Percentiles rank a stretch among this genome's conserved stretches.
Conservation (phyloP, 139 green algal genomes). For the Raphidocelis subcapitata region DNA sequence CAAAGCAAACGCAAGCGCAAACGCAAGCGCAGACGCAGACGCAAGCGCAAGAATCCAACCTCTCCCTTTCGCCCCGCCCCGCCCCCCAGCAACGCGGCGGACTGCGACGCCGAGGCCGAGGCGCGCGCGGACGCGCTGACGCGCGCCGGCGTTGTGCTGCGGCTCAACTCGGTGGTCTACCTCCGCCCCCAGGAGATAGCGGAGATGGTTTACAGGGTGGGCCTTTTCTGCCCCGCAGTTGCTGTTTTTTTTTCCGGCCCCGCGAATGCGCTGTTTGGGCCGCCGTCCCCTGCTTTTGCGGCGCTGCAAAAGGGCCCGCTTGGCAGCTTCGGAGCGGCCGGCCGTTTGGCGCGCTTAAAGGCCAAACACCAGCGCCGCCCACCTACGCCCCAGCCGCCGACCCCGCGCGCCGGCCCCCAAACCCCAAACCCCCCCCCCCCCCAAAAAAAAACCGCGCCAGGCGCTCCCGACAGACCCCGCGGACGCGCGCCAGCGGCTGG, state of each 20-base stretch:
- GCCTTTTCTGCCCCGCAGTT: no score
- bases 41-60: not conserved
- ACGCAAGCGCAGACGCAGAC: no score
- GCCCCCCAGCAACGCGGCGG: slow-evolving; percentile 11
- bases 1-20: not conserved
- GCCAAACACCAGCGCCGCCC: no score
- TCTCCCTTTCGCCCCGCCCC: not conserved
- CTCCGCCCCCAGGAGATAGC: slow-evolving; percentile 28
- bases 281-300: not conserved
- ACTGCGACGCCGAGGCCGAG: slow-evolving; percentile 25
- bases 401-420: no score
- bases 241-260: not conserved
- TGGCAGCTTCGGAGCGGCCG: not conserved
- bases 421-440: no score
- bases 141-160: slow-evolving; percentile 30
- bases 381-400: no score
- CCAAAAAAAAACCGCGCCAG: no score
- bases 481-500: slow-evolving; percentile 4
- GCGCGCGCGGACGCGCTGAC: slow-evolving; percentile 11
- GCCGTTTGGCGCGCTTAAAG: no score
- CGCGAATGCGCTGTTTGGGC: not conserved
- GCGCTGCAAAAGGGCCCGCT: not conserved
- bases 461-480: slow-evolving; percentile 17
- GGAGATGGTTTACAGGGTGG: slow-evolving; percentile 28
- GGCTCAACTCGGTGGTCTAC: slow-evolving; percentile 32